Base-by-base conservation (phyloP, 2,329 filamentous ascomycete genomes). In the Aspergillus novofumigatus region DNA sequence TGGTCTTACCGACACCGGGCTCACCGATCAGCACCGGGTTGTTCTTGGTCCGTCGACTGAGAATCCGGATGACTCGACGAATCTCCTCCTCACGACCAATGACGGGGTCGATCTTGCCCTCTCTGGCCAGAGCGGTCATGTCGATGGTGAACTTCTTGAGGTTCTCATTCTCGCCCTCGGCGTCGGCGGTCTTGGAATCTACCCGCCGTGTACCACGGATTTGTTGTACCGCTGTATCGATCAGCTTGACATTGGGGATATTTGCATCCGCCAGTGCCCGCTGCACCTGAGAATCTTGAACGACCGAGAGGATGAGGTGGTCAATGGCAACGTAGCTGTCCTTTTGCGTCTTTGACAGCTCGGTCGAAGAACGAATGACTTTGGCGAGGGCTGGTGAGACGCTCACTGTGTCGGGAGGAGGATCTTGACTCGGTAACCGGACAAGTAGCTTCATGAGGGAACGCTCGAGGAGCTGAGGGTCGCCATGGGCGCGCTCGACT, bases 131-230 rank as follows among this genome's bases (percentile, higher is more conserved):
- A 51, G 90, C 83, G 10, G 94, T 99, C 92, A 99, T 96, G 76
- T 99, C 94, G 69, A 97, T 94, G 56, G 94, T 97, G 77, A 97
- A 99, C 70, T 97, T 99, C 79, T 92, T 91, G 59, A 99, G 81
- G 71, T 96, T 97, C 77, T 99, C 94, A 68, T 92, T 90, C 69
- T 97, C 93, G 69, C 89, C 83, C 75, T 97, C 94, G 0, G 78
- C 87, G 76, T 99, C 94, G 55, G 94, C 94, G 3, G 91, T 96
- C 80, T 96, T 96, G 59, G 91, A 96, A 76, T 99, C 94, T 45
- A 99, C 92, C 62, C 93, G 84, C 78, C 87, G 91, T 45, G 92
- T 97, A 59, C 94, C 94, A 62, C 94, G 88, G 66, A 99, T 96
- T 58, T 91, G 86, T 69, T 91, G 85, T 44, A 99, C 86, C n/a